Conservation (phyloP, 73 alveolate species). For the Stentor coeruleus region DNA sequence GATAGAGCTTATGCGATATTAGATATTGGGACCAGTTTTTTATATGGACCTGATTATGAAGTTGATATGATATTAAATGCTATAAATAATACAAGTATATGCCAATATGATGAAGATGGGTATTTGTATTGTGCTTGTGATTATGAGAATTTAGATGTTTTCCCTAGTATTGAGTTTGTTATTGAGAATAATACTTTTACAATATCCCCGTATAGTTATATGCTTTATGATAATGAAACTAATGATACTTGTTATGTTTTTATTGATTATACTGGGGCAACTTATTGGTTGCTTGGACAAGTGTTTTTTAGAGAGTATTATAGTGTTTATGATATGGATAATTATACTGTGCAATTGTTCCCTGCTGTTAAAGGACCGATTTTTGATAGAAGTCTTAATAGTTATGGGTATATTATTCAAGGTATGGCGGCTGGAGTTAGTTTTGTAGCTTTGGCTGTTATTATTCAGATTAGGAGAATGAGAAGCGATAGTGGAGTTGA, state of each 20-base stretch:
- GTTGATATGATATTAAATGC: not conserved
- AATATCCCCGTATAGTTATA: not conserved
- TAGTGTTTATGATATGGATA: constrained; percentile 33
- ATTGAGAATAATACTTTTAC: not conserved
- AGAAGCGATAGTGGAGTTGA: too few relatives aligned
- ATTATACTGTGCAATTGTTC: too few relatives aligned
- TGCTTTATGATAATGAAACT: not conserved
- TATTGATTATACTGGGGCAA: not conserved
- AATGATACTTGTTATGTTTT: not conserved
- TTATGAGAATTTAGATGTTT: not conserved
- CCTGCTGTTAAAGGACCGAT: too few relatives aligned
- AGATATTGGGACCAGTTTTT: not conserved
- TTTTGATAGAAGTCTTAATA: too few relatives aligned
- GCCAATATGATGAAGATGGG: not conserved
- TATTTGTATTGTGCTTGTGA: not conserved
- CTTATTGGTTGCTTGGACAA: constrained; percentile 42
- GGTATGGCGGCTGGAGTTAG: too few relatives aligned
- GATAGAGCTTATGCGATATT: not conserved
- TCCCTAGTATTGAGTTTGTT: not conserved
- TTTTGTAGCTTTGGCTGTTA: too few relatives aligned
- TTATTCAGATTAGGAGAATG: too few relatives aligned
- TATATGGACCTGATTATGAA: not conserved
- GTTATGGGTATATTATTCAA: too few relatives aligned
- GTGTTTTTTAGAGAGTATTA: constrained; percentile 37
- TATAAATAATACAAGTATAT: not conserved